phyloP scores from a whole-genome alignment of 2,329 filamentous ascomycete species.

The Chrysoporthe cubensis region DNA sequence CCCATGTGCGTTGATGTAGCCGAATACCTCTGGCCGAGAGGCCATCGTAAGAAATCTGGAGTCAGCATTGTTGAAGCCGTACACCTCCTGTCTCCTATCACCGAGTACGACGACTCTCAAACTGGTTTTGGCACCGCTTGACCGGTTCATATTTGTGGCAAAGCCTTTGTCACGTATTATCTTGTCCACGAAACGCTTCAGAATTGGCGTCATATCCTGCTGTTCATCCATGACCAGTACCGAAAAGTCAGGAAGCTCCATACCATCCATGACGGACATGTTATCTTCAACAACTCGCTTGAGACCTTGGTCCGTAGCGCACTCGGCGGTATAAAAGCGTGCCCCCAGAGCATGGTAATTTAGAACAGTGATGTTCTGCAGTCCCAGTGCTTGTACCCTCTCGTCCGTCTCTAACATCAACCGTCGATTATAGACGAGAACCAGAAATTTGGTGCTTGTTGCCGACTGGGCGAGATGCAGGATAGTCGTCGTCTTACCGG shows the following conservation, averaged over 20 bases:
- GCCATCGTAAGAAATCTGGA: conserved; percentile 27
- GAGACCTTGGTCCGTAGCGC: conserved; percentile 25
- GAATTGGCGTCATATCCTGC: conserved; percentile 26
- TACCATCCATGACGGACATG: conserved; percentile 16
- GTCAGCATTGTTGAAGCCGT: conserved; percentile 29
- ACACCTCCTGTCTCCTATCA: conserved; percentile 25
- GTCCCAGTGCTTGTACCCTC: conserved; percentile 15
- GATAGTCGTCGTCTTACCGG: conserved; percentile 27
- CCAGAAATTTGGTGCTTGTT: conserved; percentile 15
- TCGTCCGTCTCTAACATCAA: conserved; percentile 25
- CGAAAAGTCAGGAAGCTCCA: conserved; percentile 20
- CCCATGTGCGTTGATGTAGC: conserved; percentile 22
- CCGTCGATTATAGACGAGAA: conserved; percentile 26
- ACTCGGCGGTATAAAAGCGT: conserved; percentile 24
- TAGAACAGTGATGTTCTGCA: conserved; percentile 22
- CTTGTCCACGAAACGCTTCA: conserved; percentile 28
- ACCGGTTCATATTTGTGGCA: not conserved
- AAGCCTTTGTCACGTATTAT: conserved; percentile 23
- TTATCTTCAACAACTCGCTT: conserved; percentile 26
- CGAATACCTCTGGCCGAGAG: conserved; percentile 19
- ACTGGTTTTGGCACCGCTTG: not conserved
- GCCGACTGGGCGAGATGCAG: conserved; percentile 23
- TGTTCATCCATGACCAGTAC: conserved; percentile 28
- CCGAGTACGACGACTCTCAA: conserved; percentile 24
- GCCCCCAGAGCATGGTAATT: conserved; percentile 25